phyloP scores from a whole-genome alignment of 257 asterid species.

The Plantago major region DNA sequence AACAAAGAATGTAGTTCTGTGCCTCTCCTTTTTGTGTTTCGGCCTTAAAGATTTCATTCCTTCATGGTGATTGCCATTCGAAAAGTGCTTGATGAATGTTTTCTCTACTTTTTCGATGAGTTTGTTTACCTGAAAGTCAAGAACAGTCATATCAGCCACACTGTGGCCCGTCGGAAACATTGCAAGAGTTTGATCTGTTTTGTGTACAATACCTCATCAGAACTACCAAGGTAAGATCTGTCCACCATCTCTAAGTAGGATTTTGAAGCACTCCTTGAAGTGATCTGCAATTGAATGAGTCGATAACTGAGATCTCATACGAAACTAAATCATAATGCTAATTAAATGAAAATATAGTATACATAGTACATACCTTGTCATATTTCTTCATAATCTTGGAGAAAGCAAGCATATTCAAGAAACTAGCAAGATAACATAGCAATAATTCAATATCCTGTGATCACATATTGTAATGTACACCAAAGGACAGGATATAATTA shows the following conservation, averaged over 20 bases:
- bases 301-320: background rate
- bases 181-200: background rate
- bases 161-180: background rate
- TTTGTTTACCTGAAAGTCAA: constrained; percentile 36
- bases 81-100: constrained; percentile 65
- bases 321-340: background rate
- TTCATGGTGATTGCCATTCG: constrained; percentile 68
- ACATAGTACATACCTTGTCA: constrained; percentile 58
- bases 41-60: constrained; percentile 68
- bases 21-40: constrained; percentile 56
- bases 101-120: constrained; percentile 58
- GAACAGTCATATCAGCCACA: constrained; percentile 1
- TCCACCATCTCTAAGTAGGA: constrained; percentile 72
- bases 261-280: constrained; percentile 76
- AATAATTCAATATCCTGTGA: constrained; percentile 14
- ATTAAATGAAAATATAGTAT: background rate
- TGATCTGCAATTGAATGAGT: constrained; percentile 35
- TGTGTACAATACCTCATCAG: constrained; percentile 58
- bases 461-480: background rate
- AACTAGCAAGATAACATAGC: constrained; percentile 38
- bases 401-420: constrained; percentile 74
- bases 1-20: constrained; percentile 59
- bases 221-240: constrained; percentile 59
- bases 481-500: constrained; percentile 12
- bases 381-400: constrained; percentile 91